A percentile compares a stretch with the other conserved stretches of the same genome.
Conservation (phyloP, 2,329 filamentous ascomycete genomes). For the Blumeria graminis region DNA sequence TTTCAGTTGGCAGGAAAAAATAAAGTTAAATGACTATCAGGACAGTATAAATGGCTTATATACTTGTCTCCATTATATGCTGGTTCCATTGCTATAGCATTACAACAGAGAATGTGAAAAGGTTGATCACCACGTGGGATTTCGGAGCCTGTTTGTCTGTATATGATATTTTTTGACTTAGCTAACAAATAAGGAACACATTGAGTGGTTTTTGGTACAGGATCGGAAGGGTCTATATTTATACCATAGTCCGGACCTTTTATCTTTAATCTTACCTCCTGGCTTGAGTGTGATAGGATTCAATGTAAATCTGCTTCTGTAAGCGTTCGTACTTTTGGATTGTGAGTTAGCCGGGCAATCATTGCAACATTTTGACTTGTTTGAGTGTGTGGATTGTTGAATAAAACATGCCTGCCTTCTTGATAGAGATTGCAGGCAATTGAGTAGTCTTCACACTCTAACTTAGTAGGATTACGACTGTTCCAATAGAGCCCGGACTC, state of each 20-base stretch:
- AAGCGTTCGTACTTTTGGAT: neutral
- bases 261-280: neutral
- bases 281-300: neutral
- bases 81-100: neutral
- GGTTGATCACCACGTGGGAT: neutral
- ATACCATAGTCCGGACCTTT: neutral
- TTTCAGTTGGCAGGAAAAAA: neutral
- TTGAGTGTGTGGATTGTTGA: neutral
- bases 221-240: neutral
- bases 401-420: neutral
- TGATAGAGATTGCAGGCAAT: neutral
- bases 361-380: neutral
- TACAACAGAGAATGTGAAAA: neutral
- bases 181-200: neutral
- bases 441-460: neutral
- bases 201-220: neutral
- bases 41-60: neutral
- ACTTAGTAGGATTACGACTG: neutral
- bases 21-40: neutral
- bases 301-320: neutral
- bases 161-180: neutral
- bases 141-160: neutral
- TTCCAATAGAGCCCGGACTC: neutral
- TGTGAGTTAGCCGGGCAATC: neutral
- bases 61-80: conserved; percentile 1